These are phyloP conservation scores for Russula olivacea DNA, from an alignment of 768 basidiomycete genomes.

Conservation along the genomic window DNA sequence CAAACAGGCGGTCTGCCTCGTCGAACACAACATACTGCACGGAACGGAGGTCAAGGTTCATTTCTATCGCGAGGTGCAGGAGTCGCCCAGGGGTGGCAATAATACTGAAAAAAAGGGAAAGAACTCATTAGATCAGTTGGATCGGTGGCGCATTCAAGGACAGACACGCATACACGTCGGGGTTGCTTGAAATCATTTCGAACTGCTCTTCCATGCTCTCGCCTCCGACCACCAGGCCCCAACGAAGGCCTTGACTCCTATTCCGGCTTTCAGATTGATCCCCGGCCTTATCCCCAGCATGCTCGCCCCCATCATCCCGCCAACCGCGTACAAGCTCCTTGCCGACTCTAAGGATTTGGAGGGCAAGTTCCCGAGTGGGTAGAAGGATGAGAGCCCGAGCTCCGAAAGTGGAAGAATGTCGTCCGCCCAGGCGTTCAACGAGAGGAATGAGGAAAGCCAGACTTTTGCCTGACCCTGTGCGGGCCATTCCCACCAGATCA, in stretches of 20 bases:
- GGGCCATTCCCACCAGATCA: conserved; percentile 96
- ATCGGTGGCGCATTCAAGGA: conserved; percentile 7
- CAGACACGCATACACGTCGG: conserved; percentile 73
- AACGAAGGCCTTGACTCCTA: conserved; percentile 62
- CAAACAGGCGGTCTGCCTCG: conserved; percentile 97
- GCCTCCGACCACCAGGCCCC: conserved; percentile 95
- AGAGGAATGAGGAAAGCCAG: conserved; percentile 94
- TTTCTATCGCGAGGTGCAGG: conserved; percentile 94
- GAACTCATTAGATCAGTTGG: neutral
- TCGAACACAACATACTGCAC: conserved; percentile 93
- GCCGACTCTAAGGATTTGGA: conserved; percentile 91
- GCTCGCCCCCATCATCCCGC: conserved; percentile 52
- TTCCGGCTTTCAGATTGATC: conserved; percentile 46
- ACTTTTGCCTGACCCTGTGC: conserved; percentile 97
- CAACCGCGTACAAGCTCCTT: conserved; percentile 89
- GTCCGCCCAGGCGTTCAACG: conserved; percentile 75
- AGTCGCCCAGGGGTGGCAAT: conserved; percentile 97
- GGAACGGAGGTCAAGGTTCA: conserved; percentile 86
- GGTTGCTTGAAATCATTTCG: conserved; percentile 88
- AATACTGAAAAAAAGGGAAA: conserved; percentile 47
- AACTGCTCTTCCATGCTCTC: conserved; percentile 96
- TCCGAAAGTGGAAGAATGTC: conserved; percentile 74
- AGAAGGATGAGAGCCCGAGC: conserved; percentile 84
- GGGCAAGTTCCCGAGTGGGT: conserved; percentile 88
- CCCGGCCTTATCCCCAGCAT: conserved; percentile 64